These are phyloP conservation scores for Metarhizium anisopliae DNA, from an alignment of 2,329 filamentous ascomycete species.

Conservation along the genomic window DNA sequence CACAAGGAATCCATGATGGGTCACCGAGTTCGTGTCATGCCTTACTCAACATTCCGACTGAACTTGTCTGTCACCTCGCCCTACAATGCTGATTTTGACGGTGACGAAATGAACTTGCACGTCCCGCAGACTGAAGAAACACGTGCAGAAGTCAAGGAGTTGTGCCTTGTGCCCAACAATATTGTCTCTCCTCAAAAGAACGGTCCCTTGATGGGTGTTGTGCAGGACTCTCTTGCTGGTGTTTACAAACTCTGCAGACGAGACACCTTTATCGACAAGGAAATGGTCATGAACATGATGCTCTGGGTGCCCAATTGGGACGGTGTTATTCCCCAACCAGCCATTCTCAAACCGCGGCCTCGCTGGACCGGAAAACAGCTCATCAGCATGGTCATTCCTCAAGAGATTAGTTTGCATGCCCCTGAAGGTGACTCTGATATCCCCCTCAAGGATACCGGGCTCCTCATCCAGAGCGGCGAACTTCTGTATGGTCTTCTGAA, in stretches of 20 bases:
- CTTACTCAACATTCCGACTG: constrained; percentile 95
- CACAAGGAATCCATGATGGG: constrained; percentile 99
- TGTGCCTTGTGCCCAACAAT: constrained; percentile 96
- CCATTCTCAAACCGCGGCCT: constrained; percentile 86
- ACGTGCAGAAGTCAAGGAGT: constrained; percentile 83
- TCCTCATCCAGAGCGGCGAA: constrained; percentile 79
- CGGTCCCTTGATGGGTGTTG: constrained; percentile 97
- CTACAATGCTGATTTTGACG: constrained; percentile 99
- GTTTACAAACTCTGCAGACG: constrained; percentile 94
- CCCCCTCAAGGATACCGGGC: constrained; percentile 65
- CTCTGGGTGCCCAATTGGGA: constrained; percentile 98
- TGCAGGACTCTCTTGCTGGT: constrained; percentile 93
- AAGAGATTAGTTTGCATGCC: constrained; percentile 70
- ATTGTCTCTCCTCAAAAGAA: constrained; percentile 98
- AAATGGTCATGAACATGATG: constrained; percentile 93
- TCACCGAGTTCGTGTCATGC: constrained; percentile 95
- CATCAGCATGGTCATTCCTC: constrained; percentile 83
- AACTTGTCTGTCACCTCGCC: constrained; percentile 97
- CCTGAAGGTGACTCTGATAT: constrained; percentile 52
- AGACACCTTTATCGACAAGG: constrained; percentile 82
- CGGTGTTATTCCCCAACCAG: constrained; percentile 82
- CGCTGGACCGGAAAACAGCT: constrained; percentile 99
- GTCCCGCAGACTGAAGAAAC: constrained; percentile 97
- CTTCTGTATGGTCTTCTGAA: constrained; percentile 83
- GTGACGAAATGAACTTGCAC: constrained; percentile 99